These are phyloP conservation scores for Leccinum barrowsii DNA, from an alignment of 768 basidiomycete genomes.

Conservation along the genomic window DNA sequence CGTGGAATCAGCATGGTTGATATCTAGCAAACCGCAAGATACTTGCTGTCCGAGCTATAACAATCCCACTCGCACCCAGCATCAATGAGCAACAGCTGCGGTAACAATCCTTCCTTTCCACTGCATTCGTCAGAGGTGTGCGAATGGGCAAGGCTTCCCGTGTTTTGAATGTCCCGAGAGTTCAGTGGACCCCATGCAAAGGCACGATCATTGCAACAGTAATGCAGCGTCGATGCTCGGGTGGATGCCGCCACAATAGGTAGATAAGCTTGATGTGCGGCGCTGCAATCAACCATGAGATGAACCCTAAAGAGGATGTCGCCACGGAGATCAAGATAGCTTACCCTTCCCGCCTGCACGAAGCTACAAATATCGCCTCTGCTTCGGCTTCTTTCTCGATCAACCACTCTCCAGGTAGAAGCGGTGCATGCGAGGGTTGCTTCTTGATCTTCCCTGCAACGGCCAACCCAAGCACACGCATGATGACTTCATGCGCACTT, in stretches of 20 bases:
- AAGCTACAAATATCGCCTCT: slow-evolving; percentile 89
- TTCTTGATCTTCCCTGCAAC: slow-evolving; percentile 54
- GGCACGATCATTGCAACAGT: slow-evolving; percentile 88
- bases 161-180: slow-evolving; percentile 53
- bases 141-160: slow-evolving; percentile 41
- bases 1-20: slow-evolving; percentile 3
- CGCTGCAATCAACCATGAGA: slow-evolving; percentile 37
- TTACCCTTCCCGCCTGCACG: slow-evolving; percentile 84
- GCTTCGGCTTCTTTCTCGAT: slow-evolving; percentile 93
- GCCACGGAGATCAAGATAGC: slow-evolving; percentile 18
- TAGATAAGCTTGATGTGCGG: slow-evolving; percentile 85
- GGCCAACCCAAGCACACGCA: slow-evolving; percentile 81
- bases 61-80: slow-evolving; percentile 88
- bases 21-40: not conserved
- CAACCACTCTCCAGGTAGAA: slow-evolving; percentile 78
- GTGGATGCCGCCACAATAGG: slow-evolving; percentile 89
- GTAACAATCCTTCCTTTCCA: slow-evolving; percentile 37
- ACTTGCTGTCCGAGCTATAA: slow-evolving; percentile 62
- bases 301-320: not conserved
- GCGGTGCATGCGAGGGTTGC: slow-evolving; percentile 40
- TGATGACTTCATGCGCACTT: slow-evolving; percentile 85
- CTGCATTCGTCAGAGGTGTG: slow-evolving; percentile 15
- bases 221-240: slow-evolving; percentile 87
- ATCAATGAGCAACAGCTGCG: slow-evolving; percentile 85
- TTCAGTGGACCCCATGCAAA: slow-evolving; percentile 81